Base-by-base conservation (phyloP, 2,329 filamentous ascomycete genomes). In the Xylariaceae sp. region DNA sequence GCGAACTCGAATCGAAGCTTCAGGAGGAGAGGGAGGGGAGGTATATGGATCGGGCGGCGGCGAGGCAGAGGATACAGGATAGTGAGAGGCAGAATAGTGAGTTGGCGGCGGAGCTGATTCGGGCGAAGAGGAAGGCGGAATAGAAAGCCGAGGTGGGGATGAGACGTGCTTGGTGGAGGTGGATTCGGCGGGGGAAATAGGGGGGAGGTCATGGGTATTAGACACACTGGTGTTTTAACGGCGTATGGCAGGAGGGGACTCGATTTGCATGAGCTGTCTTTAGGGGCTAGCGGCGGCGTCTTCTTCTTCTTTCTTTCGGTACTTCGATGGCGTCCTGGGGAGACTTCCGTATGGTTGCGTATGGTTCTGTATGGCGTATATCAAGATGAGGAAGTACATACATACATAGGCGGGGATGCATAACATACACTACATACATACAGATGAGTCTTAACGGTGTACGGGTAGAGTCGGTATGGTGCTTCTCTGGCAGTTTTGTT, bases 21-120 rank as follows among this genome's bases (percentile, higher is more conserved):
- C 96, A 96, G 73, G 87, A 89, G 51, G 94, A 99, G 76, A 80
- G 94, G 11, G 94, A 97, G 74, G 92, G 87, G 1, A 79, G 94
- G 50, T 78, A 95, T 56, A 78, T 96, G 59, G 94, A 99, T 75
- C 85, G 94, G 2, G 88, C 83, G 52, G 92, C 91, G 23, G 93
- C 93, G 34, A 79, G 90, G 57, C 88, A 92, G 76, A 80, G 93
- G 55, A 73, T 73, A n/a, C 65, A 68, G 37, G 71, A 73, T 47
- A 70, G 68, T 57, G 71, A 73, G 56, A 56, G 70, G 6, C 70
- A 73, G 55, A 72, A 71, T 44, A 68, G 60, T 23, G 70, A 73
- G 60, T 67, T 73, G 4, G 62, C 68, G 1, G 70, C 70, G 8
- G 71, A 73, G 58, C 56, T 73, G 45, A 67, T 69, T 6, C 63